phyloP scores from a whole-genome alignment of 768 basidiomycete species.

The Steccherinum ochraceum region DNA sequence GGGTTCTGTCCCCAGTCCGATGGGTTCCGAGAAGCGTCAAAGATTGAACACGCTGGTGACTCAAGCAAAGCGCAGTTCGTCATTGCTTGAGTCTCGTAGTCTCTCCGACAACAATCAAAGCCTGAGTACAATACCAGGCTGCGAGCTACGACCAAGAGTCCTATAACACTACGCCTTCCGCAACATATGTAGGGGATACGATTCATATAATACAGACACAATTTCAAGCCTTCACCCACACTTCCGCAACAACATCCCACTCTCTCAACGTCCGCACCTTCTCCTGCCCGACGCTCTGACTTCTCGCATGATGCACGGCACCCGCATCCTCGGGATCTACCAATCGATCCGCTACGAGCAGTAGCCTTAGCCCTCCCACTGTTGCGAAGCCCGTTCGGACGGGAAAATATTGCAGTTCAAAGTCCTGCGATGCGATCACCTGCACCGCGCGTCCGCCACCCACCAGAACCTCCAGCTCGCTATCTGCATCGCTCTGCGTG shows the following conservation, averaged over 20 bases:
- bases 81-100: too few species aligned
- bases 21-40: too few species aligned
- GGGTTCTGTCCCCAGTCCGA: too few species aligned
- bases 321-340: slow-evolving; percentile 27
- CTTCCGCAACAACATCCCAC: slow-evolving; percentile 65
- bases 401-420: slow-evolving; percentile 59
- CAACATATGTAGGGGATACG: too few species aligned
- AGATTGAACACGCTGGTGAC: too few species aligned
- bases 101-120: too few species aligned
- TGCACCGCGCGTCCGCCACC: slow-evolving; percentile 16
- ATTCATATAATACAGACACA: slow-evolving; percentile 2
- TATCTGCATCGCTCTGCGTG: slow-evolving; percentile 15
- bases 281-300: slow-evolving; percentile 17
- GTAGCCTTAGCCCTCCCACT: slow-evolving; percentile 66
- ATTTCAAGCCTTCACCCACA: slow-evolving; percentile 47
- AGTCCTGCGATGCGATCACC: slow-evolving; percentile 43
- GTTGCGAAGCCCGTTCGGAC: slow-evolving; percentile 51
- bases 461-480: slow-evolving; percentile 12
- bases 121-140: too few species aligned
- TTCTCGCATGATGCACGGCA: slow-evolving; percentile 10
- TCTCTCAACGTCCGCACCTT: slow-evolving; percentile 53
- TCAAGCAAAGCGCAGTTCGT: too few species aligned
- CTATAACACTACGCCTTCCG: too few species aligned
- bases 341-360: slow-evolving; percentile 54
- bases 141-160: too few species aligned